A percentile compares a stretch with the other conserved stretches of the same genome.
phyloP scores from a whole-genome alignment of 176 grass and related monocot genomes.

The Chloris gayana region DNA sequence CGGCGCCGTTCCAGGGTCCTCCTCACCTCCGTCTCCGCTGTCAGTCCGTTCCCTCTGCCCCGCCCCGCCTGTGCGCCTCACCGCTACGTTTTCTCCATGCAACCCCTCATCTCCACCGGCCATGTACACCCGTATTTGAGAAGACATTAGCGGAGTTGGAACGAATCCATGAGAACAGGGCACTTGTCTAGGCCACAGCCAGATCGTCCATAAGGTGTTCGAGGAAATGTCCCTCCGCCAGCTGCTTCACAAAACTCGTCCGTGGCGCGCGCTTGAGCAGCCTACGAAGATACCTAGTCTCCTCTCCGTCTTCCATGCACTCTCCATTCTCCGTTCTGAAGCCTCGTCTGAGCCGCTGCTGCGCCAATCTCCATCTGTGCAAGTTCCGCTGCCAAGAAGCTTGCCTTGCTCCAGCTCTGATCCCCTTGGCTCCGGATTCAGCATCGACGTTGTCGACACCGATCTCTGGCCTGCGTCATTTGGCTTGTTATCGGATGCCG shows the following conservation, averaged over 20 bases:
- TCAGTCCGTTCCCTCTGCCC: too few relatives aligned
- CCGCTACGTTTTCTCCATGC: too few relatives aligned
- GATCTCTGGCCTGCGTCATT: slow-evolving; percentile 51
- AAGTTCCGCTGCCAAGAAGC: slow-evolving; percentile 9
- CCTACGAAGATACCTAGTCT: background rate
- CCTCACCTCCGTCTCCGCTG: too few relatives aligned
- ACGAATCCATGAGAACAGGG: too few relatives aligned
- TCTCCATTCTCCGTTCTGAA: slow-evolving; percentile 11
- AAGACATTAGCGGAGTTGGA: background rate
- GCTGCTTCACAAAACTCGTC: slow-evolving; percentile 15
- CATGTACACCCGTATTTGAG: background rate
- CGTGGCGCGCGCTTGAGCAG: background rate
- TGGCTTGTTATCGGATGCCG: background rate
- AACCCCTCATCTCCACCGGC: too few relatives aligned
- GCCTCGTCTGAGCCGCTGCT: background rate
- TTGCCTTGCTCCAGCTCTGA: slow-evolving; percentile 16
- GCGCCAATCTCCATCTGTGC: background rate
- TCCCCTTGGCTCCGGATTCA: slow-evolving; percentile 40
- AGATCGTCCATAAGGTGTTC: background rate
- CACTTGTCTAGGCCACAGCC: background rate
- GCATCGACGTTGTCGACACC: slow-evolving; percentile 45
- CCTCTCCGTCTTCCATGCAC: background rate
- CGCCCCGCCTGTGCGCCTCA: too few relatives aligned
- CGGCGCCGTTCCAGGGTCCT: too few relatives aligned
- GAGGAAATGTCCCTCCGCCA: slow-evolving; percentile 32